phyloP scores from a whole-genome alignment of 2,329 filamentous ascomycete genomes.

The Botrytis elliptica region DNA sequence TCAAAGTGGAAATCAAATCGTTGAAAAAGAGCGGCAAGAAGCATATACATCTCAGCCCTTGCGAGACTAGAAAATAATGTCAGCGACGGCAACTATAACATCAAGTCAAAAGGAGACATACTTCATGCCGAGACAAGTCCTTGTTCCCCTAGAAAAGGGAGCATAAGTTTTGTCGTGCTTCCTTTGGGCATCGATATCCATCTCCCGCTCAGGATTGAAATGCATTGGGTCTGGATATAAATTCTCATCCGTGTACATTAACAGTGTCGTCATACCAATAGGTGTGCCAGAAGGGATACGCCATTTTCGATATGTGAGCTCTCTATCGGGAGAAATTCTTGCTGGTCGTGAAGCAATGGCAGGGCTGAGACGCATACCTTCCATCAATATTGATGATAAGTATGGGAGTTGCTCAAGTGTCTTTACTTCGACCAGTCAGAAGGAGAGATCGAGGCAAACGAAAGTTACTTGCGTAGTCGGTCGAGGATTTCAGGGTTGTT shows the following conservation, averaged over 20 bases:
- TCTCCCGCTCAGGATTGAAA: slow-evolving; percentile 45
- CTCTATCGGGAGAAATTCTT: slow-evolving; percentile 34
- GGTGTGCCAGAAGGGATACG: slow-evolving; percentile 39
- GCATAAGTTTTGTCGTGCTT: slow-evolving; percentile 42
- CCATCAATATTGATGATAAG: no score
- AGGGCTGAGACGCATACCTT: no score
- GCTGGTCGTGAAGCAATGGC: slow-evolving; percentile 34
- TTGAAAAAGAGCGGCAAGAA: slow-evolving; percentile 18
- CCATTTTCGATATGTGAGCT: slow-evolving; percentile 23
- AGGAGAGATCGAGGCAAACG: no score
- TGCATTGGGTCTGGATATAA: slow-evolving; percentile 41
- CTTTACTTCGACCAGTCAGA: no score
- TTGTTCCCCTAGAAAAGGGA: slow-evolving; percentile 44
- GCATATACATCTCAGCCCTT: slow-evolving; percentile 24
- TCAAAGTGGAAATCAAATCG: slow-evolving; percentile 22
- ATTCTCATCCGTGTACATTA: slow-evolving; percentile 44
- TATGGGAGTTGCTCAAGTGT: no score
- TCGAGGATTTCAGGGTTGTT: no score
- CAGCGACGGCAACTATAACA: not conserved
- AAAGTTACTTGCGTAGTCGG: no score
- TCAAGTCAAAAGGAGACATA: not conserved
- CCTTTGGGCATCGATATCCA: slow-evolving; percentile 40
- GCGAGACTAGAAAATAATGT: slow-evolving; percentile 20
- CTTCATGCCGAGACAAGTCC: slow-evolving; percentile 43
- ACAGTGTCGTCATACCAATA: slow-evolving; percentile 42